A percentile compares a stretch with the other conserved stretches of the same genome.
Evolutionary conservation across 768 basidiomycete genomes (phyloP).

Genomic region (Tricholoma terreum): DNA sequence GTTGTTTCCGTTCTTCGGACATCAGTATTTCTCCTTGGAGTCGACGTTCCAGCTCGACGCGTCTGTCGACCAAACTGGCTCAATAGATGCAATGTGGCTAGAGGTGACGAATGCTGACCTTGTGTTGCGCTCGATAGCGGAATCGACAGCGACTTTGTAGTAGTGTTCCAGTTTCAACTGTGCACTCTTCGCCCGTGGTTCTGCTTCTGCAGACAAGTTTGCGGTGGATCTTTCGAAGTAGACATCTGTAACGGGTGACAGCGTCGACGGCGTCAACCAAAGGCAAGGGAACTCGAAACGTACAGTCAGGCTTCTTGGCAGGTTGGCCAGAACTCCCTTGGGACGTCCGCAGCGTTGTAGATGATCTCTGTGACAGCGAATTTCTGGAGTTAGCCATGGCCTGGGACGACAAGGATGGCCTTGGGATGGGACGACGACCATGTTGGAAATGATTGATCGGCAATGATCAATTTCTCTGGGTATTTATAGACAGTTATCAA

Average conservation of each 20-base stretch:
- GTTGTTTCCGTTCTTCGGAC: slow-evolving; percentile 82
- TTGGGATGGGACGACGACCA: not conserved
- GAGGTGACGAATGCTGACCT: slow-evolving; percentile 49
- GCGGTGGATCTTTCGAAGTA: slow-evolving; percentile 83
- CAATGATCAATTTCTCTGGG: not conserved
- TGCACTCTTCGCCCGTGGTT: slow-evolving; percentile 83
- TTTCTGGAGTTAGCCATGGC: slow-evolving; percentile 15
- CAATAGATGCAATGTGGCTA: not conserved
- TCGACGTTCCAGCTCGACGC: slow-evolving; percentile 82
- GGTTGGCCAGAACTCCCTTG: slow-evolving; percentile 9
- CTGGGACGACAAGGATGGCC: not conserved
- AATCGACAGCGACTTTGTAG: slow-evolving; percentile 95
- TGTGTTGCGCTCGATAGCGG: slow-evolving; percentile 90
- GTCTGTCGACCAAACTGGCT: slow-evolving; percentile 42
- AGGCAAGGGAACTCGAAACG: slow-evolving; percentile 8
- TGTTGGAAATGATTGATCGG: not conserved
- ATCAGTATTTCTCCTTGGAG: slow-evolving; percentile 66
- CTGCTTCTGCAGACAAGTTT: slow-evolving; percentile 76
- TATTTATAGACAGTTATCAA: not conserved
- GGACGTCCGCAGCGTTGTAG: slow-evolving; percentile 12
- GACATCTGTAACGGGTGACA: slow-evolving; percentile 55
- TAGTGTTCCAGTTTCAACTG: slow-evolving; percentile 96
- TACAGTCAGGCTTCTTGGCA: slow-evolving; percentile 33
- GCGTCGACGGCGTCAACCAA: not conserved
- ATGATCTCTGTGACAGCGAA: slow-evolving; percentile 10